Conservation (phyloP, 176 grass and related monocot species). For the Thalia dealbata region DNA sequence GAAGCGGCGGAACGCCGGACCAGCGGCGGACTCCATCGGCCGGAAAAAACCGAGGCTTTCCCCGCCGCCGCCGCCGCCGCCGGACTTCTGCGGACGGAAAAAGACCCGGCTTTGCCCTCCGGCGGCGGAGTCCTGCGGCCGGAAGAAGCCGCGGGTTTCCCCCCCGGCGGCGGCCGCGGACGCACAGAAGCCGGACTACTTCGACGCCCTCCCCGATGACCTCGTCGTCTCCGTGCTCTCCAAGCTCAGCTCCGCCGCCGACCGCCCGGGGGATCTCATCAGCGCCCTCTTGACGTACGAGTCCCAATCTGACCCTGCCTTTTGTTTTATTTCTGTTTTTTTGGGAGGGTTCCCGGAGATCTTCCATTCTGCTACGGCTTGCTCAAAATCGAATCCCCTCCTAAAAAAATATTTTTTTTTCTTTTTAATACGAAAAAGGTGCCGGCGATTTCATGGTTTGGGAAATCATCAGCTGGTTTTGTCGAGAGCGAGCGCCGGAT, state of each 20-base stretch:
- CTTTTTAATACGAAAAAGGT: slow-evolving; percentile 20
- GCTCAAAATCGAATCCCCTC: background rate
- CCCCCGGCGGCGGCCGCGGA: background rate
- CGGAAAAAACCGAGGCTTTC: too few relatives aligned
- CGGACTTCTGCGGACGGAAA: too few relatives aligned
- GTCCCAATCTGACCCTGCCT: too few relatives aligned
- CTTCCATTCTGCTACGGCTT: background rate
- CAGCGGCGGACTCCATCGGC: background rate
- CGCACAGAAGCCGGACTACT: slow-evolving; percentile 15
- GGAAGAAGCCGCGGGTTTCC: background rate
- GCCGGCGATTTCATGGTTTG: slow-evolving; percentile 45
- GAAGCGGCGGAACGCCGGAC: background rate
- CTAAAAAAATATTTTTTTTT: too few relatives aligned
- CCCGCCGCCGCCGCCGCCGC: too few relatives aligned
- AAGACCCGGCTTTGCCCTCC: background rate
- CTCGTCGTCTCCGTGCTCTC: slow-evolving; percentile 38
- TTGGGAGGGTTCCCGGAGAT: too few relatives aligned
- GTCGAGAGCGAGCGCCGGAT: slow-evolving; percentile 26
- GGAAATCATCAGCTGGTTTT: slow-evolving; percentile 28
- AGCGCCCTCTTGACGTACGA: slow-evolving; percentile 31
- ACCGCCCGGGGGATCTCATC: slow-evolving; percentile 35
- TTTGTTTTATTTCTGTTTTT: too few relatives aligned
- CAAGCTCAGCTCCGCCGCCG: slow-evolving; percentile 15
- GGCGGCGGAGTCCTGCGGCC: background rate
- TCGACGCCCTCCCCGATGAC: slow-evolving; percentile 58